These are phyloP conservation scores for Ligustrum vulgare DNA, from an alignment of 257 asterid genomes.

Conservation along the genomic window DNA sequence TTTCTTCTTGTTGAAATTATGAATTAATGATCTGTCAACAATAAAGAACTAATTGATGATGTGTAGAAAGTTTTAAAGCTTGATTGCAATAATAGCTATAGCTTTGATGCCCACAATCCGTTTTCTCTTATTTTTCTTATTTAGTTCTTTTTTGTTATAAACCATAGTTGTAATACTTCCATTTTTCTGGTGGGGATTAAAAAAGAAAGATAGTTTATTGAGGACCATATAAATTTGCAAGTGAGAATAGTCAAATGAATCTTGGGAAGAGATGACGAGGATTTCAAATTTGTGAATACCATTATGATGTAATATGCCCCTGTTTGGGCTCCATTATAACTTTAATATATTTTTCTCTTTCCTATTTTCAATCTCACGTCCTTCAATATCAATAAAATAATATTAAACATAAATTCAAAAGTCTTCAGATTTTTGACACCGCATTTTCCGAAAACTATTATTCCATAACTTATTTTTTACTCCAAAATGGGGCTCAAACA, in stretches of 20 bases:
- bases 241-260: not conserved
- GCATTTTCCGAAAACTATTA: too few relatives aligned
- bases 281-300: not conserved
- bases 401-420: too few relatives aligned
- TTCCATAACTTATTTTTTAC: too few relatives aligned
- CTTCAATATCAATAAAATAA: too few relatives aligned
- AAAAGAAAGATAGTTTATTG: too few relatives aligned
- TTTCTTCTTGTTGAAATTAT: not conserved
- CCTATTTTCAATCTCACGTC: too few relatives aligned
- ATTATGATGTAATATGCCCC: not conserved
- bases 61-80: conserved; percentile 35
- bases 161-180: not conserved
- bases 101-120: not conserved
- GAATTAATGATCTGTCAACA: not conserved
- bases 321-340: too few relatives aligned
- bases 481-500: too few relatives aligned
- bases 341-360: too few relatives aligned
- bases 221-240: not conserved
- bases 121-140: too few relatives aligned
- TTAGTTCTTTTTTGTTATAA: not conserved
- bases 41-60: conserved; percentile 34
- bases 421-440: too few relatives aligned
- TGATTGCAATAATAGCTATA: conserved; percentile 33
- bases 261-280: not conserved
- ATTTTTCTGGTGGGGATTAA: too few relatives aligned